Conservation (phyloP, 441 rosid genomes). For the Macaranga tanarius region DNA sequence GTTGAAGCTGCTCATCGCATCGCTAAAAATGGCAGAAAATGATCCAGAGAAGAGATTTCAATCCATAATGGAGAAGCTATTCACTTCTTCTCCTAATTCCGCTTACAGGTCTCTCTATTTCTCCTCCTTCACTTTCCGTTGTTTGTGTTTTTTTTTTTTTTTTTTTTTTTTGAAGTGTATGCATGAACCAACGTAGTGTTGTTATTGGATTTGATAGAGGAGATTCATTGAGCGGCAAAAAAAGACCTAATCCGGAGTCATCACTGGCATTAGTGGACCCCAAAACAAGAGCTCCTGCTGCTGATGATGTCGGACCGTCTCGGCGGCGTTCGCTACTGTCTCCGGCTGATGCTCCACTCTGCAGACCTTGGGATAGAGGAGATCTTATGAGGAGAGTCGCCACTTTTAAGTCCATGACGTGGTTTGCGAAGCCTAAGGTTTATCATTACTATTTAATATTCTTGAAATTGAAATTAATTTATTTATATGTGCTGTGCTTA, state of each 20-base stretch:
- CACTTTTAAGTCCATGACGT: slow-evolving; percentile 94
- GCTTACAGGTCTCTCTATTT: slow-evolving; percentile 8
- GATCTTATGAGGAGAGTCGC: slow-evolving; percentile 85
- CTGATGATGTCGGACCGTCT: slow-evolving; percentile 28
- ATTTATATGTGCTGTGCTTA: no score
- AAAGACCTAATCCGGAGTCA: slow-evolving; percentile 53
- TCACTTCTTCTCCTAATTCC: slow-evolving; percentile 23
- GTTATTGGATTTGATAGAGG: slow-evolving; percentile 3
- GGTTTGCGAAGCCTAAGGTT: slow-evolving; percentile 97
- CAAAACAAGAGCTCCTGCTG: slow-evolving; percentile 13
- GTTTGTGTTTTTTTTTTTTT: not conserved
- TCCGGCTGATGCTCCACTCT: slow-evolving; percentile 44
- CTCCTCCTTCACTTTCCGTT: not conserved
- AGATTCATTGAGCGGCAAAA: slow-evolving; percentile 48
- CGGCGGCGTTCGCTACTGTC: slow-evolving; percentile 25
- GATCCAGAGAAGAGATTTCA: slow-evolving; percentile 32
- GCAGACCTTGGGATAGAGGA: slow-evolving; percentile 93
- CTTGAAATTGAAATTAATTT: not conserved
- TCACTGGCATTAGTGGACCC: slow-evolving; percentile 57
- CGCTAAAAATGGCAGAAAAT: slow-evolving; percentile 8
- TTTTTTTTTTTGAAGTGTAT: no score
- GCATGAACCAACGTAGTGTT: no score
- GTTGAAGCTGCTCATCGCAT: no score
- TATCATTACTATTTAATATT: not conserved
- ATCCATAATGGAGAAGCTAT: slow-evolving; percentile 30